These are phyloP conservation scores for Crassisporium funariophilum DNA, from an alignment of 768 basidiomycete genomes.

Conservation along the genomic window DNA sequence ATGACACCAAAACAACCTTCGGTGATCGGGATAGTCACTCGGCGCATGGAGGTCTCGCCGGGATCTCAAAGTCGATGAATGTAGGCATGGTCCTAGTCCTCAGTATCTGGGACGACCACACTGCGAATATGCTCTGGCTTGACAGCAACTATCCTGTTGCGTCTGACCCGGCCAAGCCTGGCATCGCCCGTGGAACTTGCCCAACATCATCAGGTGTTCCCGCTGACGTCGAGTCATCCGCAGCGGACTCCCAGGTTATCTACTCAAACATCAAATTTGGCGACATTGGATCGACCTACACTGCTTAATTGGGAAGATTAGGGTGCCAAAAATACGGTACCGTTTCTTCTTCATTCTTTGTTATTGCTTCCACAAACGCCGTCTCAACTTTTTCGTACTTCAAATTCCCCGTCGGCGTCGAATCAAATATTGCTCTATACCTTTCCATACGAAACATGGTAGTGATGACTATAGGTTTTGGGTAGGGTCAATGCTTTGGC, in stretches of 20 bases:
- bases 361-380: too few relatives aligned
- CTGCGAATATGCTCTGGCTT: slow-evolving; percentile 59
- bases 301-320: too few relatives aligned
- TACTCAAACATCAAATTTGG: slow-evolving; percentile 58
- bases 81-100: slow-evolving; percentile 52
- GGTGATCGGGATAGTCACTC: slow-evolving; percentile 46
- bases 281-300: slow-evolving; percentile 34
- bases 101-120: slow-evolving; percentile 57
- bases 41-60: slow-evolving; percentile 41
- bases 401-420: too few relatives aligned
- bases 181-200: slow-evolving; percentile 52
- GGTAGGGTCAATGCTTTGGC: too few relatives aligned
- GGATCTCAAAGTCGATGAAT: slow-evolving; percentile 34
- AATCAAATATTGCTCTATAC: too few relatives aligned
- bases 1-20: slow-evolving; percentile 43
- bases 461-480: too few relatives aligned
- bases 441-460: too few relatives aligned
- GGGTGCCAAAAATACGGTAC: too few relatives aligned
- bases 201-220: slow-evolving; percentile 47
- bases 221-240: slow-evolving; percentile 40
- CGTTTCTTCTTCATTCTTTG: too few relatives aligned
- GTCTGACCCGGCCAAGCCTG: slow-evolving; percentile 34
- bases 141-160: slow-evolving; percentile 49
- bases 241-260: slow-evolving; percentile 41
- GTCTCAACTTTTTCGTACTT: too few relatives aligned